Conservation (phyloP, 345 rosid genomes). For the Lenwebbia sp. region DNA sequence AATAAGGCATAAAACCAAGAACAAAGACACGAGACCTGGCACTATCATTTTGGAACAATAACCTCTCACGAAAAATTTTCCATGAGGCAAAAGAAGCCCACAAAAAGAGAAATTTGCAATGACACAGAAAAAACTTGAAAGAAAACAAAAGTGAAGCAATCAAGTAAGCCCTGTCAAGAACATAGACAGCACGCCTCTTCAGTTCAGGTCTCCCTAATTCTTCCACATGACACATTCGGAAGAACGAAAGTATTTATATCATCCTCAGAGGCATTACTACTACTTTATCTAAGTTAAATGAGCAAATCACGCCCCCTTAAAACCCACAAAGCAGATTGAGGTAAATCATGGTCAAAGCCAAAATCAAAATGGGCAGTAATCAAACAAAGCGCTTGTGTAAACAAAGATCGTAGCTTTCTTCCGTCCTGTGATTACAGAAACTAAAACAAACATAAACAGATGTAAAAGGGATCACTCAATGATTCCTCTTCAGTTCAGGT, state of each 20-base stretch:
- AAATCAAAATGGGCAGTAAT: background rate
- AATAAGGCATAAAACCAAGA: background rate
- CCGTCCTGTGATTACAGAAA: background rate
- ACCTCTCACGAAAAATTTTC: background rate
- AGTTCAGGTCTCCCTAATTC: conserved; percentile 7
- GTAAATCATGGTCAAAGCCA: background rate
- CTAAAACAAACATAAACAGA: background rate
- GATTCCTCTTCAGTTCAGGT: conserved; percentile 7
- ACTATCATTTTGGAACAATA: background rate
- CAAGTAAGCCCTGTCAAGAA: background rate
- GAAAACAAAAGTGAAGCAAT: background rate
- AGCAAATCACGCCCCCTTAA: background rate
- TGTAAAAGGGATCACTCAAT: background rate
- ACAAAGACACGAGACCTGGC: background rate
- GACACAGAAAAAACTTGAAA: background rate
- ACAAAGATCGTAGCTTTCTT: background rate
- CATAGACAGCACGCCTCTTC: background rate
- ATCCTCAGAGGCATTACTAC: background rate
- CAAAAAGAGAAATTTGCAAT: background rate
- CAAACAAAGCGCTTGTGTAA: background rate
- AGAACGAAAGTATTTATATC: conserved; percentile 16
- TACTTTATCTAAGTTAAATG: background rate
- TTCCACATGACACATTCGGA: background rate
- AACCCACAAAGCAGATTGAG: background rate
- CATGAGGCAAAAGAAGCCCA: too few relatives aligned